Evolutionary conservation across 306 rosid species (phyloP).

Genomic region (Vicia villosa): DNA sequence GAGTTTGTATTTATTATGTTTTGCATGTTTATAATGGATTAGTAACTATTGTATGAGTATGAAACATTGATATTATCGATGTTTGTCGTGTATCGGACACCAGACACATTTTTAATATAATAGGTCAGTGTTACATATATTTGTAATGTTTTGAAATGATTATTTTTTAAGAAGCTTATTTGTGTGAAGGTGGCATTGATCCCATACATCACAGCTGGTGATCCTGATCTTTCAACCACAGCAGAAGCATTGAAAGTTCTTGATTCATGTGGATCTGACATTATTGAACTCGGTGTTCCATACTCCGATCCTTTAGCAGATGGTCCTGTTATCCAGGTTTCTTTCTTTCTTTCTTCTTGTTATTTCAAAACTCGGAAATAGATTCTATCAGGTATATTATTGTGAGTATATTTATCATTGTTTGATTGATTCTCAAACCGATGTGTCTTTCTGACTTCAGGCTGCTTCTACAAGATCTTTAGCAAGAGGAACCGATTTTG

Average conservation of each 20-base stretch:
- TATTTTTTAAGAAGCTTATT: constrained; percentile 35
- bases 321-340: constrained; percentile 99
- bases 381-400: no score
- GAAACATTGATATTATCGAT: neutral
- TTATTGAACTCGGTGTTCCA: constrained; percentile 90
- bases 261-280: constrained; percentile 83
- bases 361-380: no score
- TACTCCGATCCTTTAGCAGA: constrained; percentile 98
- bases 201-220: constrained; percentile 91
- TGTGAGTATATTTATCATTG: neutral
- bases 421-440: constrained; percentile 29
- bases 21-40: constrained; percentile 1
- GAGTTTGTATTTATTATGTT: constrained; percentile 1
- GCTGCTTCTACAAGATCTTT: constrained; percentile 94
- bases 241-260: constrained; percentile 91
- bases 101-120: neutral
- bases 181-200: constrained; percentile 80
- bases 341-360: no score
- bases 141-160: neutral
- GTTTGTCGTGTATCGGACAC: neutral
- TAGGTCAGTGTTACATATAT: neutral
- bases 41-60: neutral
- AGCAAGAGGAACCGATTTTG: constrained; percentile 76
- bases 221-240: constrained; percentile 91
- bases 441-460: constrained; percentile 47